phyloP scores from a whole-genome alignment of 148 eudicot genomes.

The Diospyros lotus region DNA sequence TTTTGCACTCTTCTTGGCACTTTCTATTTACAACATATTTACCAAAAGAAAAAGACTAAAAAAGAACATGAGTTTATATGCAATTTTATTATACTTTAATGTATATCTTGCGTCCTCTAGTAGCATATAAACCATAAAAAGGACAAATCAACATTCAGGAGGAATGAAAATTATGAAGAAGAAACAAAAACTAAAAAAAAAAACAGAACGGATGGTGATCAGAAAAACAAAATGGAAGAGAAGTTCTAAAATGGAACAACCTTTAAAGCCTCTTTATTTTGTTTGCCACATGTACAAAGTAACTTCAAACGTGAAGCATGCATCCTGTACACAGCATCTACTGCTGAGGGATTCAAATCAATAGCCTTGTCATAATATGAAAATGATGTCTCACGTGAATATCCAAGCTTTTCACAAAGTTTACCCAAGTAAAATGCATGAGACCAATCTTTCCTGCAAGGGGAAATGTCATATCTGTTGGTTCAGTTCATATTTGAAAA shows the following conservation, averaged over 20 bases:
- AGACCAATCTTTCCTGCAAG: constrained; percentile 89
- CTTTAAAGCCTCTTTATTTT: constrained; percentile 67
- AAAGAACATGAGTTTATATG: too few relatives aligned
- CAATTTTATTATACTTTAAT: too few relatives aligned
- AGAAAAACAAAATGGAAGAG: neutral
- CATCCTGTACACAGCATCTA: constrained; percentile 94
- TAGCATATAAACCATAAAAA: neutral
- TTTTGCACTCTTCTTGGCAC: too few relatives aligned
- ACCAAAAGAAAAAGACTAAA: too few relatives aligned
- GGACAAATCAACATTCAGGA: neutral
- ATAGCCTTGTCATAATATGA: constrained; percentile 78
- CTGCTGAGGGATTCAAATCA: constrained; percentile 79
- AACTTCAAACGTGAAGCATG: constrained; percentile 98
- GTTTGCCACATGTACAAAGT: constrained; percentile 61
- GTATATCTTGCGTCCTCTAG: neutral
- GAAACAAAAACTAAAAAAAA: neutral
- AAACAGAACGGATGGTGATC: neutral
- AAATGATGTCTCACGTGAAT: constrained; percentile 57
- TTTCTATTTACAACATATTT: too few relatives aligned
- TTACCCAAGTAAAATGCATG: constrained; percentile 87
- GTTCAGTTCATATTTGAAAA: constrained; percentile 7
- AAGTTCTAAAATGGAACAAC: constrained; percentile 28
- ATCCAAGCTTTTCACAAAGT: constrained; percentile 83
- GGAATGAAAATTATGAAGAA: neutral
- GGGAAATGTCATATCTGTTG: constrained; percentile 6